Evolutionary conservation across 75 land plant species (phyloP).

Genomic region (Selaginella moellendorffii): DNA sequence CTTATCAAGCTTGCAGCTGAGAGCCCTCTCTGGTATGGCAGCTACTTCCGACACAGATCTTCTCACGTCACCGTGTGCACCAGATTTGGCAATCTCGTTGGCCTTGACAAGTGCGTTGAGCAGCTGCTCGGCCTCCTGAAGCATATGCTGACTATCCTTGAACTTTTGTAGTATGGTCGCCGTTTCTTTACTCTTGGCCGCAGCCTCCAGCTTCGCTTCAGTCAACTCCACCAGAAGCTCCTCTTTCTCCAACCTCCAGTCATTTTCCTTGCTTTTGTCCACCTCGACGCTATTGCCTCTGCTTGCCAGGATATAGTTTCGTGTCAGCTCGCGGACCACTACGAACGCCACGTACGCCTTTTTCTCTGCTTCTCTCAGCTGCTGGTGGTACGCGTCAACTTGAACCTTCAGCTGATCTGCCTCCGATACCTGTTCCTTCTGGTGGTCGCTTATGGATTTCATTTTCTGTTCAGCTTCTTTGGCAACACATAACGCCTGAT

Average conservation of each 20-base stretch:
- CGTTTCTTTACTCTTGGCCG: constrained; percentile 47
- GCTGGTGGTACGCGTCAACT: constrained; percentile 4
- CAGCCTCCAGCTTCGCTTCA: constrained; percentile 36
- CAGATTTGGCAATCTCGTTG: constrained; percentile 54
- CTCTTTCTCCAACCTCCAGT: constrained; percentile 10
- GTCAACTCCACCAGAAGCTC: constrained; percentile 22
- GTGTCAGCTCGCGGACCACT: constrained; percentile 22
- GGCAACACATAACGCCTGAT: constrained; percentile 32
- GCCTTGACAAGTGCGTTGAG: constrained; percentile 64
- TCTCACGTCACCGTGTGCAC: not conserved
- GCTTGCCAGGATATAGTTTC: constrained; percentile 1
- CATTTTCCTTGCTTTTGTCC: constrained; percentile 2
- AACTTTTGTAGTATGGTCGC: constrained; percentile 29
- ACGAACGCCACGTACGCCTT: constrained; percentile 48
- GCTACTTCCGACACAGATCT: not conserved
- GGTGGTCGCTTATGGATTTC: constrained; percentile 45
- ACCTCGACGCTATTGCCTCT: not conserved
- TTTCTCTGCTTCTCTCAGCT: constrained; percentile 23
- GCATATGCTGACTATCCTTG: constrained; percentile 59
- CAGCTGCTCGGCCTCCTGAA: constrained; percentile 64
- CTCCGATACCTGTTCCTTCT: not conserved
- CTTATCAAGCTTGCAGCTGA: not conserved
- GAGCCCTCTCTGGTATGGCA: too few species aligned
- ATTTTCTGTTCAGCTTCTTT: constrained; percentile 59
- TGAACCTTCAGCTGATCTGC: not conserved